Base-by-base conservation (phyloP, 345 rosid genomes). In the Corchorus capsularis region DNA sequence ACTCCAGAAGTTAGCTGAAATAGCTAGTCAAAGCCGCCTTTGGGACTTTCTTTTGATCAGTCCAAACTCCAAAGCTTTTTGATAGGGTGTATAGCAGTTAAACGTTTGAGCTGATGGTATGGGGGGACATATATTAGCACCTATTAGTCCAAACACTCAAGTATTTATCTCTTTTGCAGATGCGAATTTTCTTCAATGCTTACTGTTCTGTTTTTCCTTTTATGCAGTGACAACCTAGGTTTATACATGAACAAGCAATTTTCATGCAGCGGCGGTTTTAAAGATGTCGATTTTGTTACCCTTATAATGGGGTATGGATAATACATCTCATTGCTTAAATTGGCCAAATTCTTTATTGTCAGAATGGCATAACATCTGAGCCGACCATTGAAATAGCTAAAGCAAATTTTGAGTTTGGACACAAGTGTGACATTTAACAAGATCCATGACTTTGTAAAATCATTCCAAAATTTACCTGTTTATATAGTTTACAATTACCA, bases 381-480 rank as follows among this genome's bases (percentile, higher is more conserved):
- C 72, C 57, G 8, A 69, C 9, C 8, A 11, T 49, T 50, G 57
- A 69, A 15, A 32, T 69, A 3, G 72, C 35, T 66, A 66, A 12
- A 19, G 17, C 71, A 66, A 66, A 45, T 8, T 45, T 66, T 11
- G 37, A 27, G 35, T 69, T 49, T 37, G 22, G 52, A 49, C 22
- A 41, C 57, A 47, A 68, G 56, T 49, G 72, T 49, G 17, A 22
- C 72, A 27, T 49, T 49, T 27, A 49, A 27, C 43, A 15, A n/a
- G 72, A 20, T 50, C 72, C 59, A 16, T 59, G 14, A 27, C 56
- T 3, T 49, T 50, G 72, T 69, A 27, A 32, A 49, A 32, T 50
- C 50, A 41, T 69, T 69, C 32, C 72, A 50, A 69, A 50, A 20
- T 10, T 69, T 50, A 69, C 72, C 57, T 54, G 2, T 16, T 69